Percentiles rank a stretch among this genome's conserved stretches.
These are phyloP conservation scores for Leccinellum luteum DNA, from an alignment of 768 basidiomycete species.

Conservation along the genomic window DNA sequence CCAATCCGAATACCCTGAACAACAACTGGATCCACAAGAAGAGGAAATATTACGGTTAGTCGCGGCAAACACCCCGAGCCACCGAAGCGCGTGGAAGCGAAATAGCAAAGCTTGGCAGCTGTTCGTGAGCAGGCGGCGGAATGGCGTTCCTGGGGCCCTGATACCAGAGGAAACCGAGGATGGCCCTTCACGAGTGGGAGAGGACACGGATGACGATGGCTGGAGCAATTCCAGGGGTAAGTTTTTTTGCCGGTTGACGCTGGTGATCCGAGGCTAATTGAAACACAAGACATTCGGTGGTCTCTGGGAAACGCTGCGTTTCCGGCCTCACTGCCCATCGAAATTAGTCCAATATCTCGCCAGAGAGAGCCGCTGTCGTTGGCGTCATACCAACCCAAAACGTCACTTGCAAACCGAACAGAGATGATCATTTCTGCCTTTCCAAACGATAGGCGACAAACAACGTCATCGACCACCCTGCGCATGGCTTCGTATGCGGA, in stretches of 20 bases:
- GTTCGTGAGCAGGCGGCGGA: slow-evolving; percentile 44
- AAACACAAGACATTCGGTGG: slow-evolving; percentile 23
- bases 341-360: slow-evolving; percentile 43
- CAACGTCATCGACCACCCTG: slow-evolving; percentile 44
- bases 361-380: slow-evolving; percentile 43
- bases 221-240: slow-evolving; percentile 28
- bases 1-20: slow-evolving; percentile 21
- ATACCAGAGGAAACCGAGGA: slow-evolving; percentile 39
- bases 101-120: slow-evolving; percentile 62
- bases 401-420: slow-evolving; percentile 40
- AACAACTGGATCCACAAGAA: slow-evolving; percentile 40
- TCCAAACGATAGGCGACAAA: slow-evolving; percentile 15
- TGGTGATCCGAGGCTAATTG: slow-evolving; percentile 7
- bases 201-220: slow-evolving; percentile 22
- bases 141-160: slow-evolving; percentile 27
- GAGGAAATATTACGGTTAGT: slow-evolving; percentile 58
- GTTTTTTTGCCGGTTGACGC: slow-evolving; percentile 4
- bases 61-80: slow-evolving; percentile 68
- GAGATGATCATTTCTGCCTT: slow-evolving; percentile 30
- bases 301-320: slow-evolving; percentile 34
- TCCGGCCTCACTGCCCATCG: slow-evolving; percentile 61
- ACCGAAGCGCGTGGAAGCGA: slow-evolving; percentile 67
- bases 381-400: slow-evolving; percentile 58
- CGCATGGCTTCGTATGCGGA: slow-evolving; percentile 66
- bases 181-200: slow-evolving; percentile 10